Conservation (phyloP, 2,329 filamentous ascomycete species). For the Myriosclerotinia curreyana region DNA sequence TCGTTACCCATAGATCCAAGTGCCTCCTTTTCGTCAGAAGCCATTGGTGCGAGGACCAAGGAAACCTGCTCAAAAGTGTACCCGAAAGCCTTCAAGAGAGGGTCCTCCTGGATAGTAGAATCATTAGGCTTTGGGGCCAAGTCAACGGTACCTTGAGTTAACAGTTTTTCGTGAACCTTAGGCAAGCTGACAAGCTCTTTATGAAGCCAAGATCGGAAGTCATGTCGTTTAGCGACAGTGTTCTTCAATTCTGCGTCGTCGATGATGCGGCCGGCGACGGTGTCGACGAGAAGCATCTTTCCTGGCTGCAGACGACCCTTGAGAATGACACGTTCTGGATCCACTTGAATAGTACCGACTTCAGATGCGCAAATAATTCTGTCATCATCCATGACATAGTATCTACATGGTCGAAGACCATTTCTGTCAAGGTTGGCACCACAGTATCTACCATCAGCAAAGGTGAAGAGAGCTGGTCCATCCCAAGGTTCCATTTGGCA, state of each 20-base stretch:
- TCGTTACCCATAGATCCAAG: slow-evolving; percentile 98
- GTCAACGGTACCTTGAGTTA: slow-evolving; percentile 56
- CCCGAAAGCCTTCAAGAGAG: slow-evolving; percentile 79
- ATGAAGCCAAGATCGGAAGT: slow-evolving; percentile 87
- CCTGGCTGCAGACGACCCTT: slow-evolving; percentile 93
- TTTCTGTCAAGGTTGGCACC: slow-evolving; percentile 97
- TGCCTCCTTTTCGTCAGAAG: slow-evolving; percentile 94
- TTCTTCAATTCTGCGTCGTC: slow-evolving; percentile 90
- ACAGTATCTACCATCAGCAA: slow-evolving; percentile 93
- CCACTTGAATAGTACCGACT: slow-evolving; percentile 87
- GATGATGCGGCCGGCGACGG: slow-evolving; percentile 84
- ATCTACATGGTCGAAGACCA: slow-evolving; percentile 90
- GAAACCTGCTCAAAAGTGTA: slow-evolving; percentile 96
- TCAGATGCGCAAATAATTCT: slow-evolving; percentile 96
- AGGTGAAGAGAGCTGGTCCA: slow-evolving; percentile 93
- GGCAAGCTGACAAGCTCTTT: slow-evolving; percentile 80
- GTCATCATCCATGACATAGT: slow-evolving; percentile 95
- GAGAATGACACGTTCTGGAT: slow-evolving; percentile 84
- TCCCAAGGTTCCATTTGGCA: slow-evolving; percentile 99
- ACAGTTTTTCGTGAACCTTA: slow-evolving; percentile 63
- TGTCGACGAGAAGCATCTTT: slow-evolving; percentile 95
- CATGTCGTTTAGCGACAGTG: slow-evolving; percentile 78
- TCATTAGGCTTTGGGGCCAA: slow-evolving; percentile 66
- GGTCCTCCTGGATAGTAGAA: slow-evolving; percentile 75
- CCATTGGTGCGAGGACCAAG: slow-evolving; percentile 89